phyloP scores from a whole-genome alignment of 306 rosid species.

The Vachellia collinsii region DNA sequence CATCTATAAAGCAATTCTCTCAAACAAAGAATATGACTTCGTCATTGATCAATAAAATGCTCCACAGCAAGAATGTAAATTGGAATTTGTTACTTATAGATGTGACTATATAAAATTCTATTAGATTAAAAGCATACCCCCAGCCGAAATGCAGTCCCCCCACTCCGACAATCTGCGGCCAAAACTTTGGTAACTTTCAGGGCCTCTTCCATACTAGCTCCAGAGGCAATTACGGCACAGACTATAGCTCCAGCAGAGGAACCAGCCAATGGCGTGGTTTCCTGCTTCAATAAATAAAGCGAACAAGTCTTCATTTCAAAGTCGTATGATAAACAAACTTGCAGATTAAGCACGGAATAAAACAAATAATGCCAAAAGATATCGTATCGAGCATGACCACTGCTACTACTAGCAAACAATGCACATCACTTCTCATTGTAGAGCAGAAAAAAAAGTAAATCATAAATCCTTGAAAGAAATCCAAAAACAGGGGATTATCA shows the following conservation, averaged over 20 bases:
- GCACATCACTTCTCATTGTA: slow-evolving; percentile 12
- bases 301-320: not conserved
- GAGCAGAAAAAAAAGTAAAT: not conserved
- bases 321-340: slow-evolving; percentile 7
- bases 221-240: slow-evolving; percentile 92
- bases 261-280: slow-evolving; percentile 95
- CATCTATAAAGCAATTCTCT: not conserved
- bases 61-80: not conserved
- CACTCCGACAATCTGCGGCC: slow-evolving; percentile 85
- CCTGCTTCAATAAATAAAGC: slow-evolving; percentile 54
- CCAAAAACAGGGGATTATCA: not conserved
- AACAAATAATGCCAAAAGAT: not conserved
- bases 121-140: slow-evolving; percentile 63
- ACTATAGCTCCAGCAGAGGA: slow-evolving; percentile 98
- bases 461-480: not conserved
- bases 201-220: slow-evolving; percentile 89
- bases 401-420: not conserved
- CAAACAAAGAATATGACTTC: not conserved
- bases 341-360: not conserved
- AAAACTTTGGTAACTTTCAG: slow-evolving; percentile 77
- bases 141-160: slow-evolving; percentile 93
- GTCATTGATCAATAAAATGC: slow-evolving; percentile 10
- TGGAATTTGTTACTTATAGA: not conserved
- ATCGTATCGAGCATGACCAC: not conserved
- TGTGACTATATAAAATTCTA: slow-evolving; percentile 20